Evolutionary conservation across 768 basidiomycete species (phyloP), one percentile per base, ranked within the genome.

Genomic region (Thelephora aurantiotincta): DNA sequence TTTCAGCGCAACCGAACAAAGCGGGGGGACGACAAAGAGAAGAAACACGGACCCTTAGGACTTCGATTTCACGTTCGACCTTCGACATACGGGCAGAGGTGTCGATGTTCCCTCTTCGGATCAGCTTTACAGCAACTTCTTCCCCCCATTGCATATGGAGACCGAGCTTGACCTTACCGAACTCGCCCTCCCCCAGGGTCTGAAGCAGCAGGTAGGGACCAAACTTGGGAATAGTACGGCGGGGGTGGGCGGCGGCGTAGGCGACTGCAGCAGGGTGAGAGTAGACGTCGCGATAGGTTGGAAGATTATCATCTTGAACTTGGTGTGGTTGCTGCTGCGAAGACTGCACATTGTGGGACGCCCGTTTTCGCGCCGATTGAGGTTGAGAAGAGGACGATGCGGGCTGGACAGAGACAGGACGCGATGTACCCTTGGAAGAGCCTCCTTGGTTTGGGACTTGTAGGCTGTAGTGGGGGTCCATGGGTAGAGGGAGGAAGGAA

Each of bases 161-260:
- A 5, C 94, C 94, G n/a, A 98, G 78, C 63, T 97, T 98, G 67
- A 98, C 93, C 63, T 98, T 98, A 42, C 92, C 93, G 59, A 97
- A 97, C 68, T 98, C 94, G 55, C 94, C 94, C 66, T 99, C 94
- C 41, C 96, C 96, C 16, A 99, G 73, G 0, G 96, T 98, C 63
- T 98, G 93, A 14, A 99, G 70, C 35, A 98, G 74, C 9, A 98
- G 71, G 63, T 99, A 99, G 0, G 93, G 91, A 0, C 96, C 96
- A 55, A 99, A 98, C 64, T 82, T 85, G 47, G 89, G 89, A 36
- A 91, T 90, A 20, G 79, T 78, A n/a, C 89, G 75, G 47, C 82
- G 72, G 6, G 88, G 87, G 56, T 91, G 88, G 0, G 85, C 82
- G 0, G 82, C 74, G 3, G 78, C 77, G 59, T 83, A 91, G n/a